Evolutionary conservation across 2,329 filamentous ascomycete species (phyloP).

Genomic region (Acephala macrosclerotiorum): DNA sequence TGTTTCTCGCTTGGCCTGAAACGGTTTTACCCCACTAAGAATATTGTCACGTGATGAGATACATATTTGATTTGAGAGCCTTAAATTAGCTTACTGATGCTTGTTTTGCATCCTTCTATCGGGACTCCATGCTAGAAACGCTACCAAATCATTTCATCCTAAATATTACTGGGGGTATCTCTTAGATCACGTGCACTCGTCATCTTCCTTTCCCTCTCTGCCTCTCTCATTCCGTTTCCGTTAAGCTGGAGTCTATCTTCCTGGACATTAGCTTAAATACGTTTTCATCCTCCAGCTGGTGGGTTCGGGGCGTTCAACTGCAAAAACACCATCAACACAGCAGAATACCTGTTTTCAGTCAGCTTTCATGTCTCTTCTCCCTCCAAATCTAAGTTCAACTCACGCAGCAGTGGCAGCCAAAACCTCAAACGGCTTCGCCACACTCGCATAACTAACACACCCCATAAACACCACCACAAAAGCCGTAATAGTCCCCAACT

Average conservation of each 20-base stretch:
- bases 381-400: slow-evolving; percentile 6
- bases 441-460: slow-evolving; percentile 26
- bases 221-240: no score
- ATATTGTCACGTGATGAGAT: neutral
- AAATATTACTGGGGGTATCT: no score
- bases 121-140: no score
- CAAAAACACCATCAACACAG: slow-evolving; percentile 32
- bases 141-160: no score
- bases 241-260: no score
- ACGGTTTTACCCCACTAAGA: neutral
- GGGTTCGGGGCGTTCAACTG: slow-evolving; percentile 11
- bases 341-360: slow-evolving; percentile 25
- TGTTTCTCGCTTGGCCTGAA: neutral
- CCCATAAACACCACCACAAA: slow-evolving; percentile 39
- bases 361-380: neutral
- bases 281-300: neutral
- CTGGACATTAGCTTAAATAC: neutral
- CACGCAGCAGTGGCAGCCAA: slow-evolving; percentile 34
- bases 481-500: slow-evolving; percentile 43
- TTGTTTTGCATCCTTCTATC: no score
- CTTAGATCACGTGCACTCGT: no score
- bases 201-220: no score
- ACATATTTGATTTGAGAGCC: neutral
- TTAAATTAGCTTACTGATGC: neutral
- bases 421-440: slow-evolving; percentile 32